These are phyloP conservation scores for Flueggea neowawraea DNA, from an alignment of 441 rosid genomes.

Conservation along the genomic window DNA sequence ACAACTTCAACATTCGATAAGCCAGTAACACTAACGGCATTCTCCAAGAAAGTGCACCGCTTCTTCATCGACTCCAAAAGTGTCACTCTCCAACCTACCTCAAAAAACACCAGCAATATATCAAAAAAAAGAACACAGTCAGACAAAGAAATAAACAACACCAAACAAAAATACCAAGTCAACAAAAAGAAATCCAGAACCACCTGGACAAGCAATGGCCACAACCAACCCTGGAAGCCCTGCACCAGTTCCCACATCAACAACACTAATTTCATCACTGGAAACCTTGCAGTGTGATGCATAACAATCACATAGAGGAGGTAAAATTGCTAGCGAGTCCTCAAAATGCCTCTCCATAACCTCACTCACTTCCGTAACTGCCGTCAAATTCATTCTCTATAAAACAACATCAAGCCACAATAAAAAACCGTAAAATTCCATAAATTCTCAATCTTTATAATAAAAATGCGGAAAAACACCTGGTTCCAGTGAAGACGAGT, in stretches of 20 bases:
- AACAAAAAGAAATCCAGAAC: neutral
- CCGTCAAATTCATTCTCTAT: slow-evolving; percentile 92
- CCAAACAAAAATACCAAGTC: neutral
- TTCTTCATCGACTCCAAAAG: slow-evolving; percentile 81
- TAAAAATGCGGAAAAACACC: slow-evolving; percentile 27
- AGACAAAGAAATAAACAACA: neutral
- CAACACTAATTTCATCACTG: slow-evolving; percentile 35
- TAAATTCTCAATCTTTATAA: neutral
- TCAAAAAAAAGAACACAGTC: neutral
- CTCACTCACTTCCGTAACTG: slow-evolving; percentile 57
- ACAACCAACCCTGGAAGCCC: slow-evolving; percentile 89
- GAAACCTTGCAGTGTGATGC: slow-evolving; percentile 32
- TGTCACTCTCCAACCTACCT: slow-evolving; percentile 79
- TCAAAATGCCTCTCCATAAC: slow-evolving; percentile 82
- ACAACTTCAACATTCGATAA: slow-evolving; percentile 65
- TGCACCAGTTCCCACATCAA: slow-evolving; percentile 87
- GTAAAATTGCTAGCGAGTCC: slow-evolving; percentile 82
- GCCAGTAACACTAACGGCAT: slow-evolving; percentile 54
- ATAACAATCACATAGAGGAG: slow-evolving; percentile 48
- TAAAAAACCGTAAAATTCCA: neutral
- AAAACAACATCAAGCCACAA: slow-evolving; percentile 3
- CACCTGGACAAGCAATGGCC: slow-evolving; percentile 83
- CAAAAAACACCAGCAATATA: neutral
- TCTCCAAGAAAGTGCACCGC: slow-evolving; percentile 89
- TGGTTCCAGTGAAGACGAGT: slow-evolving; percentile 83